A percentile compares a stretch with the other conserved stretches of the same genome.
phyloP scores from a whole-genome alignment of 106 monocot species.

The Ottelia alismoides region DNA sequence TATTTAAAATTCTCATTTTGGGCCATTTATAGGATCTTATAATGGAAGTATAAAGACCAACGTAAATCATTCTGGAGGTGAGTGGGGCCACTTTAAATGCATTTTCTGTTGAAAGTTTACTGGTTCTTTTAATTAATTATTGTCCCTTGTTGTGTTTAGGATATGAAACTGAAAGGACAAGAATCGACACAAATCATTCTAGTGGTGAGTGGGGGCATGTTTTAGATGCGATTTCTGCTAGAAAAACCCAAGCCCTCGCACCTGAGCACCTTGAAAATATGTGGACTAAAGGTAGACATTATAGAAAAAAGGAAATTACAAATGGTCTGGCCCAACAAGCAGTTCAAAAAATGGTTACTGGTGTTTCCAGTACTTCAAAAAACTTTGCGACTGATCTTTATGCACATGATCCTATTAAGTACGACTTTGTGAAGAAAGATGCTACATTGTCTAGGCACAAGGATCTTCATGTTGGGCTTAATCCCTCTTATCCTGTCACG shows the following conservation, averaged over 20 bases:
- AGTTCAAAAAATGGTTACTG: slow-evolving; percentile 1
- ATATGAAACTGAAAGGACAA: no score
- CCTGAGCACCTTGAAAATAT: slow-evolving; percentile 92
- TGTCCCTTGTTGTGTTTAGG: no score
- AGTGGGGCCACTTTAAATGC: no score
- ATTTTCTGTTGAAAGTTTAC: no score
- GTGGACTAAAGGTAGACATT: slow-evolving; percentile 90
- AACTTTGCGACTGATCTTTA: background rate
- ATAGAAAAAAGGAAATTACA: slow-evolving; percentile 42
- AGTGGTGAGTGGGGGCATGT: slow-evolving; percentile 46
- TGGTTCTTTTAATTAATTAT: no score
- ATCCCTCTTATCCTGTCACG: slow-evolving; percentile 5
- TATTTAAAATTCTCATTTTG: background rate
- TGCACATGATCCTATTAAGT: no score
- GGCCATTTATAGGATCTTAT: no score
- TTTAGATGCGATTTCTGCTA: slow-evolving; percentile 51
- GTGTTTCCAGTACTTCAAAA: slow-evolving; percentile 1
- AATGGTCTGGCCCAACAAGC: slow-evolving; percentile 14
- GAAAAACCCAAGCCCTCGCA: slow-evolving; percentile 63
- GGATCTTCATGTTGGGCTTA: no score
- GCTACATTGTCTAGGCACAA: no score
- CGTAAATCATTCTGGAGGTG: slow-evolving; percentile 16
- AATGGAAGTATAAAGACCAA: no score
- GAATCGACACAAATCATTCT: slow-evolving; percentile 11
- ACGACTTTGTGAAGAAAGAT: no score